Evolutionary conservation across 768 basidiomycete species (phyloP).

Genomic region (Plicaturopsis crispa): DNA sequence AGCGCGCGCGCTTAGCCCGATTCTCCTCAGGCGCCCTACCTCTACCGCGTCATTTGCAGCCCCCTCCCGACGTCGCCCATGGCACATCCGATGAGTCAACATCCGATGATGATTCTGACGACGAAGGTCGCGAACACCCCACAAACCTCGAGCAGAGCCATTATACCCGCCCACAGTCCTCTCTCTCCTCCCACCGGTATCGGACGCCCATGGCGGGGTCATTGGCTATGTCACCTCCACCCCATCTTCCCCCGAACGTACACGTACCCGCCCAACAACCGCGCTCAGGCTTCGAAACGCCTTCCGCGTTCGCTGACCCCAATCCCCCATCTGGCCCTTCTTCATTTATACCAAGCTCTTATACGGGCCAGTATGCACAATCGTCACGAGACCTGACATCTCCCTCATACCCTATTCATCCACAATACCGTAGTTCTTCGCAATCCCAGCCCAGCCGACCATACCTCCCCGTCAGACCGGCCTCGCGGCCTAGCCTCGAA

Average conservation of each 20-base stretch:
- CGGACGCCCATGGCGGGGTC: constrained; percentile 70
- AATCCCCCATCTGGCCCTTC: constrained; percentile 29
- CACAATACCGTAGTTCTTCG: constrained; percentile 26
- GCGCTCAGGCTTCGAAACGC: constrained; percentile 59
- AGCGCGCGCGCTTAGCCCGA: constrained; percentile 18
- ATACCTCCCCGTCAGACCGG: constrained; percentile 29
- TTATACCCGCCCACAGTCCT: constrained; percentile 61
- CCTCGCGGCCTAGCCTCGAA: constrained; percentile 53
- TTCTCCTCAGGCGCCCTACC: constrained; percentile 10
- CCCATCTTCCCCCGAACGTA: constrained; percentile 23
- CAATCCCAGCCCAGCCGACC: constrained; percentile 25
- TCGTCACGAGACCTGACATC: constrained; percentile 30
- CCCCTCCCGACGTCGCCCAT: constrained; percentile 12
- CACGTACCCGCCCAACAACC: constrained; percentile 63
- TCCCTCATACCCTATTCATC: constrained; percentile 29
- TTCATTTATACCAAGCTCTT: constrained; percentile 26
- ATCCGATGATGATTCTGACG: constrained; percentile 44
- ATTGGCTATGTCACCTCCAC: constrained; percentile 48
- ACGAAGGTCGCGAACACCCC: constrained; percentile 39
- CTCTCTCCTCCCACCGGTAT: constrained; percentile 69
- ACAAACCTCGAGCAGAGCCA: constrained; percentile 25
- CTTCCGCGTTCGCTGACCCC: constrained; percentile 62
- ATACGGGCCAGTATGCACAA: constrained; percentile 29
- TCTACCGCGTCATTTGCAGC: constrained; percentile 12
- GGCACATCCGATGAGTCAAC: constrained; percentile 23